A percentile compares a stretch with the other conserved stretches of the same genome.
phyloP scores from a whole-genome alignment of 352 stramenopile species.

The Phytophthora sp. region DNA sequence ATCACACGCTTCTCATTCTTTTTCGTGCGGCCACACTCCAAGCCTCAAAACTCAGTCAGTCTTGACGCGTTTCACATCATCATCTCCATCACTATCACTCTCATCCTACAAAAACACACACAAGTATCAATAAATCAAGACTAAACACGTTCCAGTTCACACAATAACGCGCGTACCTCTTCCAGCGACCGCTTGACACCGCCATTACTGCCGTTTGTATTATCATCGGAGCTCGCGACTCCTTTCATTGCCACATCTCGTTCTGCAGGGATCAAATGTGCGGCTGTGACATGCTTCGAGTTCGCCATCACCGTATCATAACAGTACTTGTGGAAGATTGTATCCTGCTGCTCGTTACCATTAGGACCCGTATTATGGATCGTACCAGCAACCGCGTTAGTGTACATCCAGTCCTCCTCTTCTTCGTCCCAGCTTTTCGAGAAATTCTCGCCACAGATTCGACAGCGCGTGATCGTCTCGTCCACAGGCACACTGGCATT shows the following conservation, averaged over 20 bases:
- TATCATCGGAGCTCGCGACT: slow-evolving; percentile 19
- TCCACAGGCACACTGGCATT: slow-evolving; percentile 79
- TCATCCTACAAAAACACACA: slow-evolving; percentile 46
- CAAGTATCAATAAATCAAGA: slow-evolving; percentile 5
- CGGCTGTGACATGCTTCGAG: slow-evolving; percentile 77
- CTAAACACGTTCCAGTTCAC: slow-evolving; percentile 13
- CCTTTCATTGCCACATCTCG: slow-evolving; percentile 38
- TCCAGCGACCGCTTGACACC: slow-evolving; percentile 65
- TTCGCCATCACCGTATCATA: slow-evolving; percentile 87
- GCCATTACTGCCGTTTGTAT: slow-evolving; percentile 26
- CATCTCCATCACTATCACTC: slow-evolving; percentile 70
- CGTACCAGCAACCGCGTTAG: slow-evolving; percentile 79
- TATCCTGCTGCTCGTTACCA: slow-evolving; percentile 53
- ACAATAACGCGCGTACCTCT: slow-evolving; percentile 36
- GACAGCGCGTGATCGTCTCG: slow-evolving; percentile 78
- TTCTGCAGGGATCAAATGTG: slow-evolving; percentile 70
- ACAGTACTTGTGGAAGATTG: slow-evolving; percentile 92
- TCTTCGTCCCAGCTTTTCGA: slow-evolving; percentile 88
- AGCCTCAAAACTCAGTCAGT: slow-evolving; percentile 47
- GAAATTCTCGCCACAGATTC: slow-evolving; percentile 87
- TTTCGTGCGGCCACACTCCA: slow-evolving; percentile 19
- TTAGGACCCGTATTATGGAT: slow-evolving; percentile 59
- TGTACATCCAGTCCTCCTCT: slow-evolving; percentile 92
- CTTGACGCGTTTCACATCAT: slow-evolving; percentile 73
- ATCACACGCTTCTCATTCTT: slow-evolving; percentile 28